Conservation (phyloP, 139 green algal genomes). For the Gonium pectorale region DNA sequence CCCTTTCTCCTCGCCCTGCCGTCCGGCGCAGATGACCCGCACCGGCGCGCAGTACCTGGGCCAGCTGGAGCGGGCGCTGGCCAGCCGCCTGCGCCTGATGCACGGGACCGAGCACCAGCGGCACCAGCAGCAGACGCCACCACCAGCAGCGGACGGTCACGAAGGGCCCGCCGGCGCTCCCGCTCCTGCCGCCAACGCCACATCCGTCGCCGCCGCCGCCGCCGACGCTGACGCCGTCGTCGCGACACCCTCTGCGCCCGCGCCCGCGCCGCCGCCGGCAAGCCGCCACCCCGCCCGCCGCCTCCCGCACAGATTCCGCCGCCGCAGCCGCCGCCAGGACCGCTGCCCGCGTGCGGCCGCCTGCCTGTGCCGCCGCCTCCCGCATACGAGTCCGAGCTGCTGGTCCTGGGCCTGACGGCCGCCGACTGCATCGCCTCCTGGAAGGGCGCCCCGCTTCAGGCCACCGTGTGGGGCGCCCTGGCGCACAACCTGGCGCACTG, state of each 20-base stretch:
- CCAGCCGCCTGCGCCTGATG: background rate
- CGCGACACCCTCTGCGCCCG: background rate
- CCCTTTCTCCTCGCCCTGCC: background rate
- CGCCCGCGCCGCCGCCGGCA: background rate
- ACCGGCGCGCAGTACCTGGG: background rate
- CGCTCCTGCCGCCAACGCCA: too few relatives aligned
- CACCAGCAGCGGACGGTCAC: too few relatives aligned
- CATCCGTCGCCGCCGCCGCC: background rate
- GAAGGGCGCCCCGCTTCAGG: background rate
- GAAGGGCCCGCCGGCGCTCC: too few relatives aligned
- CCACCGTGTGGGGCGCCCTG: slow-evolving; percentile 40
- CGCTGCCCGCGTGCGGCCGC: background rate
- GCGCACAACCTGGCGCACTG: slow-evolving; percentile 53
- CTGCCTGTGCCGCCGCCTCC: background rate
- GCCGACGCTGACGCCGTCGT: background rate
- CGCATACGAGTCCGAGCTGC: background rate
- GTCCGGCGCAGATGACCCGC: background rate
- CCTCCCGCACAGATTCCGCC: background rate
- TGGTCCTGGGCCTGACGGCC: background rate
- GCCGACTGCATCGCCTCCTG: background rate
- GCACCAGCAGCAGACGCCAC: background rate
- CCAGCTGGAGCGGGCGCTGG: slow-evolving; percentile 28
- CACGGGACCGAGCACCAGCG: background rate
- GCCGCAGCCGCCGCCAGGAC: background rate
- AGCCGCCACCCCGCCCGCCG: background rate